These are phyloP conservation scores for Pseudotsuga menziesii DNA, from an alignment of 75 land plant species.

Conservation along the genomic window DNA sequence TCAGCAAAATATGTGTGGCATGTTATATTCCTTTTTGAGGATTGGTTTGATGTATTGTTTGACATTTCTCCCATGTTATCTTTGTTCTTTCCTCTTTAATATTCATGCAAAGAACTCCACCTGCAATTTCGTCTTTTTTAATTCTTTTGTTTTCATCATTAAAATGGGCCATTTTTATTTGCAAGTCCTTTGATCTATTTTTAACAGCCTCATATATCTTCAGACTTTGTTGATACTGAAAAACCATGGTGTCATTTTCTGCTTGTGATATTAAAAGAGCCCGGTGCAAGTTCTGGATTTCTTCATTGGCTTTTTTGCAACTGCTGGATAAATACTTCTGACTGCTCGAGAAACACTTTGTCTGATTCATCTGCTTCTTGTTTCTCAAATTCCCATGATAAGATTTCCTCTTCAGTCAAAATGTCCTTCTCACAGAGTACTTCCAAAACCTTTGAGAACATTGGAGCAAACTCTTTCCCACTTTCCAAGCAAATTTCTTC, in stretches of 20 bases:
- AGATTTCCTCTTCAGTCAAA: constrained; percentile 74
- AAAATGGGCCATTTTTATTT: constrained; percentile 24
- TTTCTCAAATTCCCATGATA: constrained; percentile 82
- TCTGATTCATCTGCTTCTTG: constrained; percentile 87
- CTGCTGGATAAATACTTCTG: constrained; percentile 39
- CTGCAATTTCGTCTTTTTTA: no score
- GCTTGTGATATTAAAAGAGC: constrained; percentile 21
- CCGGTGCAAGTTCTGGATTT: constrained; percentile 33
- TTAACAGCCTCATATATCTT: constrained; percentile 21
- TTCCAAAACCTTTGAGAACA: constrained; percentile 74
- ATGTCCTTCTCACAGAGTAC: constrained; percentile 67
- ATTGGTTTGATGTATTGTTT: no score
- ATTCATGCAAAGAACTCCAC: no score
- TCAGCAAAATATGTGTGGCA: no score
- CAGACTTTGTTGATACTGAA: constrained; percentile 20
- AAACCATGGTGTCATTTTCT: constrained; percentile 43
- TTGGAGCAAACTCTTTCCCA: no score
- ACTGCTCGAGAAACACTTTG: constrained; percentile 72
- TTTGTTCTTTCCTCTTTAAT: no score
- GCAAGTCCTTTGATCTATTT: constrained; percentile 29
- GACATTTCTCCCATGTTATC: no score
- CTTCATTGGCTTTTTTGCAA: constrained; percentile 29
- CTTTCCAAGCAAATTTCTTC: no score
- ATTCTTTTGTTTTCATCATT: constrained; percentile 32
- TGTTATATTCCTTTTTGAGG: no score